Percentiles rank a stretch among this genome's conserved stretches.
Evolutionary conservation across 1,284 basidiomycete species (phyloP).

Genomic region (Rhodotorula sp.): DNA sequence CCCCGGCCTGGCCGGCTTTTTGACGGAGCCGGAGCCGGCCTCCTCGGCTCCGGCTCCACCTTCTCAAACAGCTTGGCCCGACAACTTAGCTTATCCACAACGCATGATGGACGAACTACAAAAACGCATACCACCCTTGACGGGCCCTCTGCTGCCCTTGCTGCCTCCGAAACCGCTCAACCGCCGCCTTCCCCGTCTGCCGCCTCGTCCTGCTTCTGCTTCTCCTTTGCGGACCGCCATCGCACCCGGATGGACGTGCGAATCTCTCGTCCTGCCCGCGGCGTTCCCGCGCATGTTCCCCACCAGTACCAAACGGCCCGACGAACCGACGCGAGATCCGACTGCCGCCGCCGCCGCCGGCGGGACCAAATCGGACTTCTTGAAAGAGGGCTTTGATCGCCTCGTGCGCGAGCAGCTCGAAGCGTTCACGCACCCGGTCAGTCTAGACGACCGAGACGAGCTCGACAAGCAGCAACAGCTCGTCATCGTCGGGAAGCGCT

Average conservation of each 20-base stretch:
- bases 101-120: no score
- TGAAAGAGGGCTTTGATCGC: conserved; percentile 6
- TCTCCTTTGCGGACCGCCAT: background rate
- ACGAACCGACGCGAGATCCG: background rate
- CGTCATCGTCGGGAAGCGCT: conserved; percentile 29
- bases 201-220: conserved; percentile 5
- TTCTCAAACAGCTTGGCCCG: no score
- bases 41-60: no score
- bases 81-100: no score
- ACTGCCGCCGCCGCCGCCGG: background rate
- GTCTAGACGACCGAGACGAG: conserved; percentile 13
- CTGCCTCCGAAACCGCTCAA: conserved; percentile 19
- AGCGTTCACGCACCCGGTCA: conserved; percentile 13
- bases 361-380: conserved; percentile 1
- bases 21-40: no score
- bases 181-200: conserved; percentile 16
- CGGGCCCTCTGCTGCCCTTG: conserved; percentile 25
- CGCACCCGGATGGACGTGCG: conserved; percentile 26
- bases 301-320: background rate
- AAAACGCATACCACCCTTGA: background rate
- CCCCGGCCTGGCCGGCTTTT: no score
- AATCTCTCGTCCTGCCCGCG: conserved; percentile 28
- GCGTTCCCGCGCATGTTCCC: conserved; percentile 31
- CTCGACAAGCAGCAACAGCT: conserved; percentile 31
- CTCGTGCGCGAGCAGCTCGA: conserved; percentile 22